phyloP scores from a whole-genome alignment of 129 eudicot species.

The Artemisia argyi region DNA sequence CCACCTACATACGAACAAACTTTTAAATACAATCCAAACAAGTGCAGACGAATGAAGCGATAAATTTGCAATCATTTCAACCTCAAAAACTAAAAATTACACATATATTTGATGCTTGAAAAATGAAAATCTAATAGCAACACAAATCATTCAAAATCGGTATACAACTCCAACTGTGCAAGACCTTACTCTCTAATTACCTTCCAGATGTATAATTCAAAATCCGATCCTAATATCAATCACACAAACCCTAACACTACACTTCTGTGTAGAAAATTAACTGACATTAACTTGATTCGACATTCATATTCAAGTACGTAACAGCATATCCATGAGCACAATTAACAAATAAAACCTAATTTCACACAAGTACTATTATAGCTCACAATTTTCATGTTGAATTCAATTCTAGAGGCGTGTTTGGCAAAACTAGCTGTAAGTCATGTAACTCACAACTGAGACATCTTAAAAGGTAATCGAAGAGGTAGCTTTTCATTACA shows the following conservation, averaged over 20 bases:
- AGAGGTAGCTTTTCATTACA: no score
- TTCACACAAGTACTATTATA: no score
- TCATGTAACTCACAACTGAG: no score
- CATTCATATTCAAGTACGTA: no score
- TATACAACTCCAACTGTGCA: not conserved
- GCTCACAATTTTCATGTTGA: not conserved
- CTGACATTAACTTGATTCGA: no score
- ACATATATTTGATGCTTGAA: not conserved
- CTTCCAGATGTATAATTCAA: not conserved
- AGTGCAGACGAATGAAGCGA: not conserved
- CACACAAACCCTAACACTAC: no score
- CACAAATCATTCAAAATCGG: not conserved
- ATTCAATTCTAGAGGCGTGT: not conserved
- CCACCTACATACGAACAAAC: conserved; percentile 41
- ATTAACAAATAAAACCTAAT: no score
- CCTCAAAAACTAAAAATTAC: conserved; percentile 13
- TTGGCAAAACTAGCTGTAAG: not conserved
- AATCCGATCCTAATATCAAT: no score
- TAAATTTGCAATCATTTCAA: not conserved
- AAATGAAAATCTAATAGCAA: not conserved
- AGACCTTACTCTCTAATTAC: not conserved
- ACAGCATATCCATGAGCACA: no score
- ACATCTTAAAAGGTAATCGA: no score
- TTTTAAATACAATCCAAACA: conserved; percentile 4
- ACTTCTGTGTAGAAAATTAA: no score